Evolutionary conservation across 768 basidiomycete genomes (phyloP), one percentile per base, ranked within the genome.

Genomic region (Gyrodon lividus): DNA sequence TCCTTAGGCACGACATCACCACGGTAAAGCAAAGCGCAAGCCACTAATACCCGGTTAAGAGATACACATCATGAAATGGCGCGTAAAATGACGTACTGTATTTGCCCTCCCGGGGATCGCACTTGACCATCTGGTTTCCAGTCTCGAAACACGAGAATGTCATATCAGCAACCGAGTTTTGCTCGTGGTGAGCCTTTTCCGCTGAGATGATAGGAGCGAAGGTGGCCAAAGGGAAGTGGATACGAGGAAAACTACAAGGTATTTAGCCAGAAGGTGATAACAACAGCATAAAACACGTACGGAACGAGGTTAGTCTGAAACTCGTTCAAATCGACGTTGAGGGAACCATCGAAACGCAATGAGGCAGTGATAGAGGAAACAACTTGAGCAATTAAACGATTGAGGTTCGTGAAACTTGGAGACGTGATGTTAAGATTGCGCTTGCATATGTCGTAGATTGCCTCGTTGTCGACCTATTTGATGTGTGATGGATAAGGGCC

Each of bases 241-340:
- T 98, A 65, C 94, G 91, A 56, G 94, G 94, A 89, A 96, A 96
- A 45, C 91, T 92, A 58, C 12, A 53, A 5, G 35, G 19, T 2
- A 3, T 16, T 51, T 26, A 48, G 54, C 16, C 41, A 14, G 31
- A 30, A 52, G 26, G 20, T 12, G 14, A 42, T 13, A 28, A 48
- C 5, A 24, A 31, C 13, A 46, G 45, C 12, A 39, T 9, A 7
- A 24, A 39, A 9, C 20, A 81, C 91, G 76, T 67, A 95, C 86
- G 96, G 95, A 46, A 98, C 95, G 71, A 98, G 75, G 76, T 98
- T 98, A 51, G 95, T 98, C 77, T 98, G 96, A 85, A 98, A 98
- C 75, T 98, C 96, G 74, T 95, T 97, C 69, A 98, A 70, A 63
- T 84, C 82, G 54, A 84, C 83, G 61, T 83, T 84, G 54, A 84